Evolutionary conservation across 768 basidiomycete genomes (phyloP).

Genomic region (Boletus pseudopeckii): DNA sequence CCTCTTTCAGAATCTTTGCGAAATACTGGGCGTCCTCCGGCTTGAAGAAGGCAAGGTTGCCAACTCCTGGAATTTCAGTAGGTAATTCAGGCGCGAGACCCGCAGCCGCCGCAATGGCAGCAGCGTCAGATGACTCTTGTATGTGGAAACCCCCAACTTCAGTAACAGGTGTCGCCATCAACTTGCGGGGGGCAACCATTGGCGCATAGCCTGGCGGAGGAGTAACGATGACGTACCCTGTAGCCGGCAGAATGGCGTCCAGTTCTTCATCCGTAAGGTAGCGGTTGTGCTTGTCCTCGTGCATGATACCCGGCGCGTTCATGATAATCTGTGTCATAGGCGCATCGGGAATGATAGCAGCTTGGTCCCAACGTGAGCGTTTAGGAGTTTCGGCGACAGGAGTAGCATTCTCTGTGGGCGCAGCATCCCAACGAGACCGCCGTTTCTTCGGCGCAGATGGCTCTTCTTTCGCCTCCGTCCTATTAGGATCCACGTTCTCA

Average conservation of each 20-base stretch:
- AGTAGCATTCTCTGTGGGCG: conserved; percentile 63
- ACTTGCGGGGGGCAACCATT: conserved; percentile 58
- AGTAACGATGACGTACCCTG: conserved; percentile 88
- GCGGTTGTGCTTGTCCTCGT: conserved; percentile 95
- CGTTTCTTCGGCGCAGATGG: conserved; percentile 83
- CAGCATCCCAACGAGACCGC: conserved; percentile 94
- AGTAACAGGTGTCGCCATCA: conserved; percentile 53
- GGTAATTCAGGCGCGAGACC: conserved; percentile 91
- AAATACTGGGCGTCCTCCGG: conserved; percentile 98
- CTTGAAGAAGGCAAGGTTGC: conserved; percentile 97
- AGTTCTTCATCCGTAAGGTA: conserved; percentile 95
- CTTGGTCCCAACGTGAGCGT: conserved; percentile 96
- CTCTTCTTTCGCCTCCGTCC: conserved; percentile 67
- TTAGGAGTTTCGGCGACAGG: conserved; percentile 68
- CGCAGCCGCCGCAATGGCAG: conserved; percentile 82
- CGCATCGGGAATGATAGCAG: conserved; percentile 66
- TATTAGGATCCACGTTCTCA: conserved; percentile 63
- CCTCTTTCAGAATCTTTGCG: conserved; percentile 91
- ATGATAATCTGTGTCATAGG: conserved; percentile 82
- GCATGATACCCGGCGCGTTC: conserved; percentile 78
- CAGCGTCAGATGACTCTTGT: conserved; percentile 90
- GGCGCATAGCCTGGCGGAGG: conserved; percentile 94
- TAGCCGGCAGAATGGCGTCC: conserved; percentile 79
- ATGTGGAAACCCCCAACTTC: conserved; percentile 90
- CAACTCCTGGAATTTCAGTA: conserved; percentile 97